These are phyloP conservation scores for Trypanosoma platydactyli DNA, from an alignment of 208 protist species.

Conservation along the genomic window DNA sequence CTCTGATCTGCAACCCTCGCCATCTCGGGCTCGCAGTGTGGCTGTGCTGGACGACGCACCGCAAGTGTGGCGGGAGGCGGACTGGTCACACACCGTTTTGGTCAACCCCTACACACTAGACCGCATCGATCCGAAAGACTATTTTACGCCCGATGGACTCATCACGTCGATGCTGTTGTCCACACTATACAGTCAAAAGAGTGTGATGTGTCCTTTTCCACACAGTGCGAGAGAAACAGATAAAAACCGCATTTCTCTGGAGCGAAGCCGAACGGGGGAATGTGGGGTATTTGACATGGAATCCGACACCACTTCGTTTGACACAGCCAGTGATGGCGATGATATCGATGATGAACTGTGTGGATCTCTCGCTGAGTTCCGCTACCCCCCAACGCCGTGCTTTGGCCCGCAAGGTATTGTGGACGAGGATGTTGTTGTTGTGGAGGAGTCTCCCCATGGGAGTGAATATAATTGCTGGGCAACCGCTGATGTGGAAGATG, in stretches of 20 bases:
- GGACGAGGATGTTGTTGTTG: conserved; percentile 2
- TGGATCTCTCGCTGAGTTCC: background rate
- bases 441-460: conserved; percentile 19
- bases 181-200: conserved; percentile 47
- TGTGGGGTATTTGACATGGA: background rate
- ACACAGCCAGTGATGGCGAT: conserved; percentile 10
- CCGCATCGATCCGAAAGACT: conserved; percentile 56
- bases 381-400: background rate
- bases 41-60: conserved; percentile 75
- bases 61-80: conserved; percentile 62
- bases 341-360: conserved; percentile 22
- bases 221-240: background rate
- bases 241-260: background rate
- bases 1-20: background rate
- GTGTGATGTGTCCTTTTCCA: conserved; percentile 41
- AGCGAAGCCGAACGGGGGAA: background rate
- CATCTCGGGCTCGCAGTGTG: conserved; percentile 41
- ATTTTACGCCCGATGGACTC: conserved; percentile 47
- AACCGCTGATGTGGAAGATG: conserved; percentile 49
- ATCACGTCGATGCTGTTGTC: conserved; percentile 47
- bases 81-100: conserved; percentile 67
- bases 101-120: conserved; percentile 71
- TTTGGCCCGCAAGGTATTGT: background rate
- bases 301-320: conserved; percentile 5
- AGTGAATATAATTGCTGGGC: conserved; percentile 8